phyloP scores from a whole-genome alignment of 768 basidiomycete genomes.

The Lentinus tigrinus region DNA sequence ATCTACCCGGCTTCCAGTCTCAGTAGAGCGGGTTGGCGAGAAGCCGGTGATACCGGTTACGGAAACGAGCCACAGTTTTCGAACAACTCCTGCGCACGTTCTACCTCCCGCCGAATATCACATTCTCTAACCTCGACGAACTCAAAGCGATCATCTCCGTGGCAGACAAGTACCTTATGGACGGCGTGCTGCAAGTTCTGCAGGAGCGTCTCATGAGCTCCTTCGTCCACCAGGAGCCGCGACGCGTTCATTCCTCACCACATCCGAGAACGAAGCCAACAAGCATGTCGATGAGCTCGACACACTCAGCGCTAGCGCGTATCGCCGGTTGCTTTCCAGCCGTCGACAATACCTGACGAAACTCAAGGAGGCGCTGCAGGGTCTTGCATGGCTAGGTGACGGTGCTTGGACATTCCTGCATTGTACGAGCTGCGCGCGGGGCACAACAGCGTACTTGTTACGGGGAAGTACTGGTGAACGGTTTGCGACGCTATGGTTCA shows the following conservation, averaged over 20 bases:
- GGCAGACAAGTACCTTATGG: constrained; percentile 6
- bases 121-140: constrained; percentile 48
- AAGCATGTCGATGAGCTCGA: not conserved
- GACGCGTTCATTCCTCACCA: not conserved
- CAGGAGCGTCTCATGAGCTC: not conserved
- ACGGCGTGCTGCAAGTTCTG: not conserved
- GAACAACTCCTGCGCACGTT: not conserved
- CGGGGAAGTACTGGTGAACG: not conserved
- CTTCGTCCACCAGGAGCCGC: not conserved
- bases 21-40: too few relatives aligned
- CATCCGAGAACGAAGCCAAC: not conserved
- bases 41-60: constrained; percentile 23
- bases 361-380: not conserved
- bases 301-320: not conserved
- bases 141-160: constrained; percentile 32
- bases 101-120: constrained; percentile 35
- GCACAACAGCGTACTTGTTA: not conserved
- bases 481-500: not conserved
- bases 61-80: constrained; percentile 1
- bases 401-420: not conserved
- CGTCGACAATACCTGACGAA: not conserved
- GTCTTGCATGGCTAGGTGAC: not conserved
- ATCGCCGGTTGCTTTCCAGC: not conserved
- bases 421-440: not conserved
- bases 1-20: too few relatives aligned